A percentile compares a stretch with the other conserved stretches of the same genome.
phyloP scores from a whole-genome alignment of 73 alveolate genomes.

The Symbiodinium pilosum region DNA sequence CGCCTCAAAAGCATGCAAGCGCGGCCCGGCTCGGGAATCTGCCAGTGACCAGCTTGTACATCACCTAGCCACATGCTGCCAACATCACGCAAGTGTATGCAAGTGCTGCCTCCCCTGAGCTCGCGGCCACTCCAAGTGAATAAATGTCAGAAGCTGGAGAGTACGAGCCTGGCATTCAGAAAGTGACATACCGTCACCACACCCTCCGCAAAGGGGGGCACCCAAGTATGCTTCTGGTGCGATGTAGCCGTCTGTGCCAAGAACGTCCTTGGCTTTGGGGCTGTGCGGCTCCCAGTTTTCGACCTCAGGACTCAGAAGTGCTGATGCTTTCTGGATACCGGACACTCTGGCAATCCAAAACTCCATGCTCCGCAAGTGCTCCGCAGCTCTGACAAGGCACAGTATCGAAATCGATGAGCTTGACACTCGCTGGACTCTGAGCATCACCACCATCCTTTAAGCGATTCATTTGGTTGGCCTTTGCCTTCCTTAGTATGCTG shows the following conservation, averaged over 20 bases:
- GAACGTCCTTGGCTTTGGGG: constrained; percentile 65
- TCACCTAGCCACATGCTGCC: background rate
- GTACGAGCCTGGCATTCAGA: constrained; percentile 34
- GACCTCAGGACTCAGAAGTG: background rate
- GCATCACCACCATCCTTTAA: constrained; percentile 80
- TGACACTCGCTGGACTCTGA: constrained; percentile 83
- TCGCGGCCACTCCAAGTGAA: constrained; percentile 37
- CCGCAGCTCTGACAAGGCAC: background rate
- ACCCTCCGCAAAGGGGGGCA: background rate
- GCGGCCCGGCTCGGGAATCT: constrained; percentile 83
- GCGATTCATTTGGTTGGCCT: constrained; percentile 1
- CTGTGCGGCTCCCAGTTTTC: constrained; percentile 79
- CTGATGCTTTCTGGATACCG: background rate
- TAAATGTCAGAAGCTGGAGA: constrained; percentile 90
- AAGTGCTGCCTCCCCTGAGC: too few species aligned
- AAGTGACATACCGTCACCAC: background rate
- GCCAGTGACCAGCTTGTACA: constrained; percentile 85
- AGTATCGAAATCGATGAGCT: constrained; percentile 73
- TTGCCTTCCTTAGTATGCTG: background rate
- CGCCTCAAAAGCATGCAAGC: background rate
- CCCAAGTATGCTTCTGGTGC: constrained; percentile 90
- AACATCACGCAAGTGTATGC: background rate
- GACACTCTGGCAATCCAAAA: background rate
- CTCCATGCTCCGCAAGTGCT: too few species aligned
- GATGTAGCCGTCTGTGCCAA: constrained; percentile 78